Base-by-base conservation (phyloP, 805 yeast genomes). In the Saturnispora gosingensis region DNA sequence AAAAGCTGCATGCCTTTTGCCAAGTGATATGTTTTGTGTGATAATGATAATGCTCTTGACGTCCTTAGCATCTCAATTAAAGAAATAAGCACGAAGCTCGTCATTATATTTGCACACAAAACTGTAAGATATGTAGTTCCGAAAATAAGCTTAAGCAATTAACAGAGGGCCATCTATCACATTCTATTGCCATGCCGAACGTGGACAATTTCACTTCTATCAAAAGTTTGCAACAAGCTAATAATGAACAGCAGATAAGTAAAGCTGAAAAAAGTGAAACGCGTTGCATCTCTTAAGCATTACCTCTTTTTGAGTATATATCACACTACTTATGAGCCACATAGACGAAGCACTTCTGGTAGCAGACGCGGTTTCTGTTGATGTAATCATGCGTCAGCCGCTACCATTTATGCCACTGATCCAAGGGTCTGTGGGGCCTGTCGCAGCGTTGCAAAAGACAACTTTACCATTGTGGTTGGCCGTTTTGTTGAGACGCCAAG, bases 381-480 rank as follows among this genome's bases (percentile, higher is more conserved):
- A 49, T 24, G 45, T 49, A 15, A 35, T 49, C 3, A 49, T 49
- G 51, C 34, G 43, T 16, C 51, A 49, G 36, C 43, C 42, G 13
- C 25, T 49, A 11, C 47, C 51, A 3, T 28, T 16, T 7, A 40
- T 49, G 39, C 28, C 38, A 13, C 47, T 49, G 3, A 24, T 49
- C 15, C 47, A 43, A 11, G 51, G 51, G 2, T 32, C 51, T 5
- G 40, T 49, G 10, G 51, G 51, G 9, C 51, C 51, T 6, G 30
- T 49, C 3, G 30, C 39, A 22, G 88, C 95, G 0, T 74, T 85
- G 77, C 76, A 83, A 54, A 74, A 90, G 49, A 77, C 75, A 18
- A 72, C 77, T 45, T 81, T 93, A 0, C 95, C 97, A 0, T 56
- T 91, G 2, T 93, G 98, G 98, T 71, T 87, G 20, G 98, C 97